Evolutionary conservation across 2,329 filamentous ascomycete genomes (phyloP), one percentile per base, ranked within the genome.

Genomic region (Drechslera avenae): DNA sequence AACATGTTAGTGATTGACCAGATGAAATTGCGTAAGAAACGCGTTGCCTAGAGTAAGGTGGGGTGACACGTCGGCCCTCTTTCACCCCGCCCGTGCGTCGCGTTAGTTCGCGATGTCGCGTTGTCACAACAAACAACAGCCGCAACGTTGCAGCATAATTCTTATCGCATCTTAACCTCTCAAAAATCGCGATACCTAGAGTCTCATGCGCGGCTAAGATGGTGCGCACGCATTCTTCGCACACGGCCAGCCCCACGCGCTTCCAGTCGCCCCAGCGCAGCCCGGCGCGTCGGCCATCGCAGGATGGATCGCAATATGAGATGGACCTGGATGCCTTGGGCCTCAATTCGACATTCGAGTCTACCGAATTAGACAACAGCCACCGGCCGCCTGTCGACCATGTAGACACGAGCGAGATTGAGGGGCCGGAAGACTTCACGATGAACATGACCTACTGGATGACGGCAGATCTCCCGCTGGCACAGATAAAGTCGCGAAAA

Each of bases 371-470:
- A 35, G 63, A 69, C 7, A 59, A 63, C 7, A 59, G 48, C 39
- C 60, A 64, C 23, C 58, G 64, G 49, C 59, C 66, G 17, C 62
- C 67, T 12, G 52, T 73, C n/a, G 73, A 75, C 40, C 64, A 64
- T 9, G 65, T 76, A 14, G 60, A 71, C 10, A 74, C 67, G 32
- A 74, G 73, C 54, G 73, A 76, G 12, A 70, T 76, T 19, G 73
- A 73, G 35, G 73, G 73, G 5, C 73, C 73, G 2, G 72, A 72
- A 40, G 73, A 76, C 56, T 76, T 76, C 52, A 76, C 73, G 5
- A 68, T 72, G 66, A 76, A 76, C 56, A 73, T 76, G 71, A 74
- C 73, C 28, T 74, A 71, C 55, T 76, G 72, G 71, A 76, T 76
- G 73, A 70, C 69, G 2, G 62, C 70, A 19, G 66, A 71, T 43